Conservation (phyloP, 2,329 filamentous ascomycete species). For the Ceratocystis alfenasii region DNA sequence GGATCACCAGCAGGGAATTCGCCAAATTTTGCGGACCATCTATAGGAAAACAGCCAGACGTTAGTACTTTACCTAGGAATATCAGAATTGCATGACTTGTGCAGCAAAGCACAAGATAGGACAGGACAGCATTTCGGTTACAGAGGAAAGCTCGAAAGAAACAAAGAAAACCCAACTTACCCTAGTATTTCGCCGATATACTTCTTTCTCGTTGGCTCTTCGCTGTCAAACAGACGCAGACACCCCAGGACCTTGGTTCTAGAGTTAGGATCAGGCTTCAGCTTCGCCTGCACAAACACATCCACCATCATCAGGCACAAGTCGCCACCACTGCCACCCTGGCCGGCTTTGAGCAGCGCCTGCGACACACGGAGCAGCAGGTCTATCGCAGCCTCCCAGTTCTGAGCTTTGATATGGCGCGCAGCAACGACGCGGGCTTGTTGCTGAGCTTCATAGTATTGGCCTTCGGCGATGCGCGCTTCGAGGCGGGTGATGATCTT, state of each 20-base stretch:
- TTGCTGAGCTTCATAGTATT: conserved; percentile 97
- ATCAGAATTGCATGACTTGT: neutral
- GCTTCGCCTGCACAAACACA: conserved; percentile 76
- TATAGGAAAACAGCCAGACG: conserved; percentile 23
- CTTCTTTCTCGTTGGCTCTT: conserved; percentile 85
- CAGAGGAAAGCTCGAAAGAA: neutral
- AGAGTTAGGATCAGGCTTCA: conserved; percentile 60
- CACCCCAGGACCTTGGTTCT: conserved; percentile 68
- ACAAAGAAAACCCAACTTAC: conserved; percentile 34
- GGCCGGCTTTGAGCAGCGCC: conserved; percentile 78
- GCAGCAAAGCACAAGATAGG: neutral
- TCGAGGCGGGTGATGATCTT: conserved; percentile 57
- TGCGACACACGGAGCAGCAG: conserved; percentile 75
- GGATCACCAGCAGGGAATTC: conserved; percentile 85
- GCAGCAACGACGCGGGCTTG: conserved; percentile 91
- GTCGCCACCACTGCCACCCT: conserved; percentile 86
- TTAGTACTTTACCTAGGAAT: neutral
- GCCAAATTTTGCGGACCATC: conserved; percentile 75
- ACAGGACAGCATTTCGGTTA: too few relatives aligned
- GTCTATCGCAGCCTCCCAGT: conserved; percentile 76
- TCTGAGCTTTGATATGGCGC: conserved; percentile 78
- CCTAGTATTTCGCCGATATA: conserved; percentile 76
- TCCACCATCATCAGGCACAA: conserved; percentile 78
- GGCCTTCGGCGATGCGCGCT: conserved; percentile 76
- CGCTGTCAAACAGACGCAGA: conserved; percentile 64